Evolutionary conservation across 768 basidiomycete species (phyloP).

Genomic region (Austroboletus festivus): DNA sequence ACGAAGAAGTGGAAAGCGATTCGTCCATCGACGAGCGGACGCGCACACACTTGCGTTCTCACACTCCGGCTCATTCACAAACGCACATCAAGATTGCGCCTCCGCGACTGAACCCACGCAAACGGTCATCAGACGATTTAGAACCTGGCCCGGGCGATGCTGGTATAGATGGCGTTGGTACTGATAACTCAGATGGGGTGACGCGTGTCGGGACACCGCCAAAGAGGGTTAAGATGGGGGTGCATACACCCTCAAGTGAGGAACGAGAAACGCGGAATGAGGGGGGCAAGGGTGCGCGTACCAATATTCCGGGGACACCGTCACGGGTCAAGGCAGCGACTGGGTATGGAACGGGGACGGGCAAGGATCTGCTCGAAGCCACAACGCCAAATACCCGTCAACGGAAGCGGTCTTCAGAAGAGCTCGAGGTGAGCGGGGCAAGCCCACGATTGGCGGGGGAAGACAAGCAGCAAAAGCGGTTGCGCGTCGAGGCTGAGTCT

Average conservation of each 20-base stretch:
- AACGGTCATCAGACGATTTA: slow-evolving; percentile 38
- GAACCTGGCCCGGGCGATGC: slow-evolving; percentile 23
- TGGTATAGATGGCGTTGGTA: background rate
- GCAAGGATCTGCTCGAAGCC: slow-evolving; percentile 4
- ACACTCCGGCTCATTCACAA: background rate
- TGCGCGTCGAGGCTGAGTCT: slow-evolving; percentile 27
- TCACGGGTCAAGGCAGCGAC: background rate
- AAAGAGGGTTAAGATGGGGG: slow-evolving; percentile 35
- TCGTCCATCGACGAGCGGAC: slow-evolving; percentile 10
- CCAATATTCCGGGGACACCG: background rate
- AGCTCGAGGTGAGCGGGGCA: slow-evolving; percentile 33
- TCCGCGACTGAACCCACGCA: slow-evolving; percentile 25
- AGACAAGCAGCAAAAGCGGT: slow-evolving; percentile 27
- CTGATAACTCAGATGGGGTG: background rate
- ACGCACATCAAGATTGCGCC: slow-evolving; percentile 12
- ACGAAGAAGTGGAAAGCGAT: slow-evolving; percentile 29
- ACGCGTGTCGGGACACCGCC: slow-evolving; percentile 36
- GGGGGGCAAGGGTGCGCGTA: background rate
- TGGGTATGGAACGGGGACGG: background rate
- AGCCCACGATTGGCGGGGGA: slow-evolving; percentile 12
- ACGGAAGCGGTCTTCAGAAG: slow-evolving; percentile 51
- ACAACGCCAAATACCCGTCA: slow-evolving; percentile 23
- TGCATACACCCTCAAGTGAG: slow-evolving; percentile 3
- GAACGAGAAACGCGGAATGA: slow-evolving; percentile 1
- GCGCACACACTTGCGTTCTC: slow-evolving; percentile 6